Evolutionary conservation across 805 yeast species (phyloP).

Genomic region (Naumovozyma dairenensis): DNA sequence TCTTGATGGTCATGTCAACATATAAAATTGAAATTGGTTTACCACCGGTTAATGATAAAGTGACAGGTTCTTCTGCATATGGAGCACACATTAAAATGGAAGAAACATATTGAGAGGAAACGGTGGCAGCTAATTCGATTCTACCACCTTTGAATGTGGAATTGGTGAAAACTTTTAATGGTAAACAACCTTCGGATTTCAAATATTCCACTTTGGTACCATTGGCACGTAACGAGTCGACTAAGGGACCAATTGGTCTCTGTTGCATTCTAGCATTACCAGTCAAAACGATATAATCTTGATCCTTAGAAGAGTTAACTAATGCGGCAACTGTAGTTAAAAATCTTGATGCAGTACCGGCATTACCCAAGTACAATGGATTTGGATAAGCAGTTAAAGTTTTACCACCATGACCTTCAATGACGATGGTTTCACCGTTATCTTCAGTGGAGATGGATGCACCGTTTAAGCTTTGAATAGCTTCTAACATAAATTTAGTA

Average conservation of each 20-base stretch:
- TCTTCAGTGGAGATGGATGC: conserved; percentile 78
- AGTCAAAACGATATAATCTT: conserved; percentile 54
- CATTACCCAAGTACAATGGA: conserved; percentile 84
- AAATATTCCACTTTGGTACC: conserved; percentile 69
- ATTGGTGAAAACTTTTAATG: conserved; percentile 63
- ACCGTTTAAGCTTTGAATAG: conserved; percentile 69
- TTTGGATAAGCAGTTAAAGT: conserved; percentile 50
- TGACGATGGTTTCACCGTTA: conserved; percentile 79
- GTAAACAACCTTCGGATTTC: conserved; percentile 74
- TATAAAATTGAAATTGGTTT: conserved; percentile 93
- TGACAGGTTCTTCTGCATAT: conserved; percentile 80
- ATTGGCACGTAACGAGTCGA: conserved; percentile 75
- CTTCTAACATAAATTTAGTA: conserved; percentile 87
- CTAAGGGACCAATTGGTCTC: conserved; percentile 93
- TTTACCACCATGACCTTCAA: conserved; percentile 77
- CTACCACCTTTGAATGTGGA: conserved; percentile 77
- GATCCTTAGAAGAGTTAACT: conserved; percentile 40
- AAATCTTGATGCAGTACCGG: conserved; percentile 96
- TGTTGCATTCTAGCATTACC: conserved; percentile 97
- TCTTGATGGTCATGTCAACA: conserved; percentile 92
- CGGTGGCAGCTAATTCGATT: conserved; percentile 89
- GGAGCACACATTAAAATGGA: conserved; percentile 97
- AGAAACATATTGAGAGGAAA: conserved; percentile 95
- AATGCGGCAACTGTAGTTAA: conserved; percentile 87
- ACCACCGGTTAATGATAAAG: conserved; percentile 85